Conservation (phyloP, 805 yeast genomes). For the Yamadazyma sp. region DNA sequence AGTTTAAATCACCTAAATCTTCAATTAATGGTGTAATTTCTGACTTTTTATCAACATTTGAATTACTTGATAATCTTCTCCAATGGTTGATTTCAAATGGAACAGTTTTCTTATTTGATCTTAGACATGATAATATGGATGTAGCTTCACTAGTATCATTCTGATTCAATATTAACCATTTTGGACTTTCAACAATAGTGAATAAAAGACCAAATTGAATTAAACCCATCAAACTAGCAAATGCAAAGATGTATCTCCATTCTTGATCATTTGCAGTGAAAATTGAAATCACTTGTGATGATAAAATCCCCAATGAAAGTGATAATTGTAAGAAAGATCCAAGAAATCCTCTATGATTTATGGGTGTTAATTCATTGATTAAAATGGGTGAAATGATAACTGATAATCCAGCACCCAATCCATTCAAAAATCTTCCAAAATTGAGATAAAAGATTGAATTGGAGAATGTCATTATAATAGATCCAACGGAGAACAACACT, state of each 20-base stretch:
- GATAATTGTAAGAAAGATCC: slow-evolving; percentile 40
- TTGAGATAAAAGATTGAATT: slow-evolving; percentile 18
- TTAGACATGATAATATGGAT: slow-evolving; percentile 21
- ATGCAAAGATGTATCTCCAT: slow-evolving; percentile 34
- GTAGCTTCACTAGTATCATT: slow-evolving; percentile 29
- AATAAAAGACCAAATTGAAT: slow-evolving; percentile 29
- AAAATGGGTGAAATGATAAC: slow-evolving; percentile 40
- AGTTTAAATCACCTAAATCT: too few relatives aligned
- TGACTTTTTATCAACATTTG: too few relatives aligned
- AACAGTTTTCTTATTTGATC: slow-evolving; percentile 30
- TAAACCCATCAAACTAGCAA: slow-evolving; percentile 22
- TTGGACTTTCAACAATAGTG: slow-evolving; percentile 39
- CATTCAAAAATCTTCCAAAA: slow-evolving; percentile 32
- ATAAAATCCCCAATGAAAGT: slow-evolving; percentile 35
- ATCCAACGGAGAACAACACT: slow-evolving; percentile 24
- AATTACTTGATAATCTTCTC: slow-evolving; percentile 22
- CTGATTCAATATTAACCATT: slow-evolving; percentile 35
- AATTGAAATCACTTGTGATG: slow-evolving; percentile 30
- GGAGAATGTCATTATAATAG: slow-evolving; percentile 24
- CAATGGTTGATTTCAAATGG: slow-evolving; percentile 35
- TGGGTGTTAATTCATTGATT: slow-evolving; percentile 38
- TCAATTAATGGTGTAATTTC: slow-evolving; percentile 11
- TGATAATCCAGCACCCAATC: slow-evolving; percentile 38
- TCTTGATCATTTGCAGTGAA: slow-evolving; percentile 33
- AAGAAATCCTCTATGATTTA: slow-evolving; percentile 38